Conservation (phyloP, 176 grass and related monocot species). For the Alloteropsis semialata region DNA sequence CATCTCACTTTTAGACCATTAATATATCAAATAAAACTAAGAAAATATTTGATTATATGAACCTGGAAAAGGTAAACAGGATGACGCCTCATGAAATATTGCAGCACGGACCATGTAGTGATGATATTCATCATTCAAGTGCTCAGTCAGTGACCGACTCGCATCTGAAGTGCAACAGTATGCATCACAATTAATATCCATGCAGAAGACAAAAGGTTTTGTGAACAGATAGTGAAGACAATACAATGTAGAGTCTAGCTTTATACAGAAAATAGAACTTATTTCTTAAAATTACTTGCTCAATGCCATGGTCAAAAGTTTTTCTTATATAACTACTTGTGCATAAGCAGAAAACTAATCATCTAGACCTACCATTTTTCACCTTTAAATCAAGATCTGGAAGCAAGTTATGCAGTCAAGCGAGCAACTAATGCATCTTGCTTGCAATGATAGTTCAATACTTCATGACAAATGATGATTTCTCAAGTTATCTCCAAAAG, state of each 20-base stretch:
- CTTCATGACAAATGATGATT: background rate
- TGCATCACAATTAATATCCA: background rate
- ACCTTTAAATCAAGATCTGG: background rate
- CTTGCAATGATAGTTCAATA: background rate
- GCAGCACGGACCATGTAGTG: constrained; percentile 74
- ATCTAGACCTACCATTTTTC: background rate
- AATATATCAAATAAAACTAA: background rate
- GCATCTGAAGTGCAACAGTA: constrained; percentile 48
- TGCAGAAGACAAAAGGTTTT: background rate
- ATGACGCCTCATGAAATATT: constrained; percentile 66
- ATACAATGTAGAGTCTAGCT: background rate
- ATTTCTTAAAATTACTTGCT: background rate
- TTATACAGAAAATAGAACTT: background rate
- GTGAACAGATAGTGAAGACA: background rate
- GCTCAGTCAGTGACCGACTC: constrained; percentile 50
- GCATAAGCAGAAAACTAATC: background rate
- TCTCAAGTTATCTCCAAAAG: background rate
- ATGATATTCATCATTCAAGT: constrained; percentile 73
- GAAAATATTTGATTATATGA: background rate
- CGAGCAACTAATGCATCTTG: background rate
- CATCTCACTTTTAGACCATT: constrained; percentile 21
- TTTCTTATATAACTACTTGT: background rate
- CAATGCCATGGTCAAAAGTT: background rate
- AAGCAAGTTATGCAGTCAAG: background rate
- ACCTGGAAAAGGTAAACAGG: constrained; percentile 63